A percentile compares a stretch with the other conserved stretches of the same genome.
phyloP scores from a whole-genome alignment of 139 green algal genomes.

The Chlorella sp. region DNA sequence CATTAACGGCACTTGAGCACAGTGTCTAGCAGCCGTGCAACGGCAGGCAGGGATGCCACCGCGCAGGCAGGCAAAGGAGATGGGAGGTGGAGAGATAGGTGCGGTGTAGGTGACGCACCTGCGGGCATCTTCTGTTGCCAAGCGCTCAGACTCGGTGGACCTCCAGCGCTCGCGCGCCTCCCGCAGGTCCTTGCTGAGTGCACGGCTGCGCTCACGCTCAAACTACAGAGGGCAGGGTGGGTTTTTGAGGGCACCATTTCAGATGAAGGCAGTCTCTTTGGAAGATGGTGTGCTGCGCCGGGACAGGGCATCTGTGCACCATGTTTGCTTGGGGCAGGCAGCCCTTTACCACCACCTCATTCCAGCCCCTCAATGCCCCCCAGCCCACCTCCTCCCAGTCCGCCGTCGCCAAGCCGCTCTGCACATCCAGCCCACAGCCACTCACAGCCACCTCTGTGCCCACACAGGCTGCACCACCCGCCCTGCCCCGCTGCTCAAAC shows the following conservation, averaged over 20 bases:
- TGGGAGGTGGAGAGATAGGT: too few species aligned
- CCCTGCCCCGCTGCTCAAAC: too few species aligned
- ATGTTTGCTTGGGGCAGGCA: too few species aligned
- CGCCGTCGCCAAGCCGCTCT: too few species aligned
- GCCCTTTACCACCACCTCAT: too few species aligned
- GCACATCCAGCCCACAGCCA: too few species aligned
- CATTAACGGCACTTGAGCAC: background rate
- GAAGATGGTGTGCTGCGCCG: too few species aligned
- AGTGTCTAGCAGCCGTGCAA: background rate
- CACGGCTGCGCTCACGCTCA: conserved; percentile 34
- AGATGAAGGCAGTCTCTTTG: background rate
- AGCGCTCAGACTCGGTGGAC: conserved; percentile 19
- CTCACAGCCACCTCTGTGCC: too few species aligned
- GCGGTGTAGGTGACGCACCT: background rate
- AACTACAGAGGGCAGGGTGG: background rate
- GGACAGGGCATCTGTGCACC: background rate
- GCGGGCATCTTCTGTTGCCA: conserved; percentile 28
- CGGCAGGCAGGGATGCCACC: background rate
- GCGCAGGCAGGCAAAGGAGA: too few species aligned
- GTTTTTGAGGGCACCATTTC: background rate
- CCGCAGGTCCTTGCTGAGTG: conserved; percentile 38
- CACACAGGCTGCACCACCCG: too few species aligned
- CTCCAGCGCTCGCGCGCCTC: conserved; percentile 21
- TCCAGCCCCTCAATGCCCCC: too few species aligned
- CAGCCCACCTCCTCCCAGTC: too few species aligned